Percentiles rank a stretch among this genome's conserved stretches.
These are phyloP conservation scores for Plasmodium sp. DNA, from an alignment of 169 alveolate genomes.

Conservation along the genomic window DNA sequence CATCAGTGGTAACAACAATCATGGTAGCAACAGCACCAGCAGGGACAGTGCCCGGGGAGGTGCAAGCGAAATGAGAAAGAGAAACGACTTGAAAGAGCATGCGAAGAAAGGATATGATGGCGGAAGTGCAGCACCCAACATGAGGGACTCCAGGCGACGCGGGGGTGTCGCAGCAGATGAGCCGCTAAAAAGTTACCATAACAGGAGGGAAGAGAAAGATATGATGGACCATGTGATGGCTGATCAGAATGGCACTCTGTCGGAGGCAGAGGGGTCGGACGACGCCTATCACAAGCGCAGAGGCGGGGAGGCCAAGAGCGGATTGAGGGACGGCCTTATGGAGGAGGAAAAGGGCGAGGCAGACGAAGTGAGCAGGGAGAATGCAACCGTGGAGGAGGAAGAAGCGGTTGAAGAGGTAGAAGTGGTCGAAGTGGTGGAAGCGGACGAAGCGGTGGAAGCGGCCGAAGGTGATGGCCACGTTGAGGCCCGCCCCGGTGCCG, in stretches of 20 bases:
- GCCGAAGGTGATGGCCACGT: neutral
- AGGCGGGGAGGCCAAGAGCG: neutral
- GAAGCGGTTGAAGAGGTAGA: neutral
- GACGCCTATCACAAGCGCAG: neutral
- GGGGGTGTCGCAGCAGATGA: neutral
- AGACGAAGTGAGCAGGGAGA: neutral
- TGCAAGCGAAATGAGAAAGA: conserved; percentile 10
- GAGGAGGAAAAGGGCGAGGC: conserved; percentile 7
- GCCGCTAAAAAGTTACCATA: neutral
- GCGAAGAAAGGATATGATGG: neutral
- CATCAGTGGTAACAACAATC: neutral
- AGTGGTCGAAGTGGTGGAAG: neutral
- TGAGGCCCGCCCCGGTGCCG: neutral
- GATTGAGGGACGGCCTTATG: neutral
- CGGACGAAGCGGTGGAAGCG: neutral
- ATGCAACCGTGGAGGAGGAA: neutral
- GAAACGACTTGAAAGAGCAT: conserved; percentile 9
- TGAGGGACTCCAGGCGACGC: conserved; percentile 1
- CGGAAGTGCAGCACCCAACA: neutral
- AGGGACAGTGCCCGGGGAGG: neutral
- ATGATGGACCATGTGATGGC: neutral
- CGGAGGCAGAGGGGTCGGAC: neutral
- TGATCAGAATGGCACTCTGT: neutral
- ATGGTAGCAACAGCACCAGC: neutral
- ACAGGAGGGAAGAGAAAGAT: neutral